Base-by-base conservation (phyloP, 2,329 filamentous ascomycete genomes). In the Trichoderma afroharzianum region DNA sequence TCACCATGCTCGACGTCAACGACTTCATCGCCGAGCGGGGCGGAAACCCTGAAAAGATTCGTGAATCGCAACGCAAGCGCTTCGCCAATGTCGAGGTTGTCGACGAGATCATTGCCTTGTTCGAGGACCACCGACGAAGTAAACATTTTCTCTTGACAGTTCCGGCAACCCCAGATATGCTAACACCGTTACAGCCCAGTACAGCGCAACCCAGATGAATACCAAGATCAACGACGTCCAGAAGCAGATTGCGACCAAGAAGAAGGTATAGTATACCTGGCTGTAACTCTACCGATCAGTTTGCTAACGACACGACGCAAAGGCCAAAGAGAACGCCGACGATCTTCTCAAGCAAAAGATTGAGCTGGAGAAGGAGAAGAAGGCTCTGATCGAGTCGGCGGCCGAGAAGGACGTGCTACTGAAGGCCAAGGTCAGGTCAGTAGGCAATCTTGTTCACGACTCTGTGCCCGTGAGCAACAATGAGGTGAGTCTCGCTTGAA, bases 181-280 rank as follows among this genome's bases (percentile, higher is more conserved):
- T 73, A 30, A 71, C 43, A 14, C 32, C n/a, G 3, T 7, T 24
- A 26, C 57, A 82, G 81, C 92, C 68, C 88, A 93, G 73, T 96
- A 95, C 79, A 89, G 88, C 69, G 92, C 91, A 8, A 93, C 91
- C 24, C 93, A 97, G 81, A 88, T 96, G 76, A 92, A 92, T 75
- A 90, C 90, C 77, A 90, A 93, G 84, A 95, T 97, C 82, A 98
- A 98, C 83, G 90, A 88, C 24, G 88, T 94, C 33, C 93, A 97
- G 81, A 97, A 97, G 83, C 90, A 94, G 80, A 97, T 98, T 79
- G 94, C 93, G 21, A 85, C 88, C 78, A 97, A 95, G 87, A 97
- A 97, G 85, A 97, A 97, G 91, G 90, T 90, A 75, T 72, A 77
- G 70, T 66, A 24, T 26, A 28, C 14, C 57, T 32, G 15, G 12